Evolutionary conservation across 2,329 filamentous ascomycete genomes (phyloP).

Genomic region (Hypomyces rosellus): DNA sequence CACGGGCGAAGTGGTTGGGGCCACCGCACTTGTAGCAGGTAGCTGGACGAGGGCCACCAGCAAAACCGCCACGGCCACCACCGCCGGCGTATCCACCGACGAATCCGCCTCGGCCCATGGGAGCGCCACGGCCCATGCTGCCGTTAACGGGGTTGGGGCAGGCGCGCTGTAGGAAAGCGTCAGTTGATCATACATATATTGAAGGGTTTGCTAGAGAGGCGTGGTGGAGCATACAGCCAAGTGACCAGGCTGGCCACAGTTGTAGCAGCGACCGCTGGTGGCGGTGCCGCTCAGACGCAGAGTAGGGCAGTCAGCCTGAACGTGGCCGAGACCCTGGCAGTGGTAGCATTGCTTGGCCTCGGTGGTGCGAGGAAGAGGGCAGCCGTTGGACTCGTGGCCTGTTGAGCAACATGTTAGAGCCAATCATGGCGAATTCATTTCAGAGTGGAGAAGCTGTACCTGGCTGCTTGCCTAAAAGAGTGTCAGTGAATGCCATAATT

Average conservation of each 20-base stretch:
- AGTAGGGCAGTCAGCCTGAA: conserved; percentile 98
- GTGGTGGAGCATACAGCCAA: conserved; percentile 60
- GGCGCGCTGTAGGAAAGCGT: conserved; percentile 51
- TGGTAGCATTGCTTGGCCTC: conserved; percentile 99
- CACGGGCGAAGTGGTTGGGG: conserved; percentile 96
- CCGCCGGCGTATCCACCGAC: conserved; percentile 42
- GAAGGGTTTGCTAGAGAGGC: too few relatives aligned
- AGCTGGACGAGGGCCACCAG: conserved; percentile 60
- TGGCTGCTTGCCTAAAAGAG: conserved; percentile 65
- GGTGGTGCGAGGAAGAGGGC: conserved; percentile 91
- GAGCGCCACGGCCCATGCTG: conserved; percentile 58
- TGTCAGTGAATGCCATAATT: conserved; percentile 16
- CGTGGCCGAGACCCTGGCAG: conserved; percentile 96
- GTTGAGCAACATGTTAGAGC: conserved; percentile 4
- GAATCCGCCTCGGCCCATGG: conserved; percentile 66
- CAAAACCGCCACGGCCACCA: conserved; percentile 65
- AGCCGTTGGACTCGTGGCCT: conserved; percentile 95
- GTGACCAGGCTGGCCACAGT: conserved; percentile 88
- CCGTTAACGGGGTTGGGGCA: conserved; percentile 68
- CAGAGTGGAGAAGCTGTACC: conserved; percentile 35
- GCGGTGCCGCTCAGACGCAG: conserved; percentile 81
- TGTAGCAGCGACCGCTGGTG: conserved; percentile 88
- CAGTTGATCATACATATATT: not conserved
- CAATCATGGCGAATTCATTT: not conserved
- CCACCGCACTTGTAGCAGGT: conserved; percentile 73